Percentiles rank a stretch among this genome's conserved stretches.
Evolutionary conservation across 75 land plant species (phyloP).

Genomic region (Sequoiadendron giganteum): DNA sequence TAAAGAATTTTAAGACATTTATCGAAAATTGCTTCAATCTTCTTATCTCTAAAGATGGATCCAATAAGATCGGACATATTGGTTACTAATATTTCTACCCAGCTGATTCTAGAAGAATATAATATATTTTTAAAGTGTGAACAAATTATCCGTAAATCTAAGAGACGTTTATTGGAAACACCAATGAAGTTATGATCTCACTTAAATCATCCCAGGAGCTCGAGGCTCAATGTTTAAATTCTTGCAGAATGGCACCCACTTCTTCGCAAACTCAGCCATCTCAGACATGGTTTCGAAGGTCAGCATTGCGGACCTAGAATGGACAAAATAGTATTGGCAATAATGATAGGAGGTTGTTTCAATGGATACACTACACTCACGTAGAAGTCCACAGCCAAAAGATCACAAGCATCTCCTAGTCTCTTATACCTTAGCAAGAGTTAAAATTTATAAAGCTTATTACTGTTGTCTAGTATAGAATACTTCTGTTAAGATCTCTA

Average conservation of each 20-base stretch:
- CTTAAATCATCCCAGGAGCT: constrained; percentile 95
- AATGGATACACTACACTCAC: constrained; percentile 73
- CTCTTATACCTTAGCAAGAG: constrained; percentile 32
- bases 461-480: background rate
- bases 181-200: constrained; percentile 6
- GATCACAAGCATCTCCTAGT: constrained; percentile 53
- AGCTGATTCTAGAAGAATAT: no score
- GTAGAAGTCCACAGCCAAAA: constrained; percentile 53
- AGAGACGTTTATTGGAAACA: background rate
- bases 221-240: constrained; percentile 61
- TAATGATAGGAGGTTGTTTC: constrained; percentile 71
- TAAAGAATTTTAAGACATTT: background rate
- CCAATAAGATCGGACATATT: no score
- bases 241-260: constrained; percentile 75
- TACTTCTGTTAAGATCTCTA: background rate
- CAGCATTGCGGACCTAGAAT: constrained; percentile 67
- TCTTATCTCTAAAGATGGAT: no score
- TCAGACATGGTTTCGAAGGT: constrained; percentile 62
- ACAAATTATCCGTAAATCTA: no score
- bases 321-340: constrained; percentile 59
- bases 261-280: constrained; percentile 62
- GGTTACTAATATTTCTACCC: no score
- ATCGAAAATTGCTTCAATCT: no score
- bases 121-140: no score
- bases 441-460: background rate